Evolutionary conservation across 1,139 yeast species (phyloP).

Genomic region (Lodderomyces parapsilosis): DNA sequence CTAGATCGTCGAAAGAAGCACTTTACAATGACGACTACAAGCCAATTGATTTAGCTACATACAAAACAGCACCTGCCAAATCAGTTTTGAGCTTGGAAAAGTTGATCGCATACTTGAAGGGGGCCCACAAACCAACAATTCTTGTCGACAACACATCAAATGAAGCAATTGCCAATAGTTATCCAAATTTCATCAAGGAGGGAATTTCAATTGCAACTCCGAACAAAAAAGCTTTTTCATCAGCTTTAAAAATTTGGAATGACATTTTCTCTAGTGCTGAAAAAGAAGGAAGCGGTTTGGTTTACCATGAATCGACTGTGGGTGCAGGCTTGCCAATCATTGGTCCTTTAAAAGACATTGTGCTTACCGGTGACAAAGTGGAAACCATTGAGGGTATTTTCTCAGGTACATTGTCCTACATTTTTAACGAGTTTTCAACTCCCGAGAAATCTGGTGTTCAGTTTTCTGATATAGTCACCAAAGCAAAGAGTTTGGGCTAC

Average conservation of each 20-base stretch:
- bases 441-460: constrained; percentile 56
- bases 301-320: constrained; percentile 98
- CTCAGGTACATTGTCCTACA: constrained; percentile 94
- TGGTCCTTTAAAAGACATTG: constrained; percentile 81
- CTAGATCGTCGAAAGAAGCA: constrained; percentile 68
- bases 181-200: constrained; percentile 67
- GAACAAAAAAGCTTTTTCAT: constrained; percentile 95
- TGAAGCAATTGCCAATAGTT: constrained; percentile 68
- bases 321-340: constrained; percentile 98
- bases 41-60: constrained; percentile 63
- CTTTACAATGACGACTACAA: constrained; percentile 64
- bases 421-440: constrained; percentile 89
- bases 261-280: constrained; percentile 59
- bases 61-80: constrained; percentile 53
- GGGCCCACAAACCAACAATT: constrained; percentile 72
- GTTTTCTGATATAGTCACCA: constrained; percentile 85
- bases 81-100: constrained; percentile 56
- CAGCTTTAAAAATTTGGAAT: constrained; percentile 73
- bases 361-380: constrained; percentile 89
- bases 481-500: constrained; percentile 89
- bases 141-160: constrained; percentile 93
- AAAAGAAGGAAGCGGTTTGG: constrained; percentile 65
- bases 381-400: constrained; percentile 92
- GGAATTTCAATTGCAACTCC: constrained; percentile 97
- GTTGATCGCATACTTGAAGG: constrained; percentile 60